Percentiles rank a stretch among this genome's conserved stretches.
phyloP scores from a whole-genome alignment of 1,284 basidiomycete genomes.

The Fomitopsis betulina region DNA sequence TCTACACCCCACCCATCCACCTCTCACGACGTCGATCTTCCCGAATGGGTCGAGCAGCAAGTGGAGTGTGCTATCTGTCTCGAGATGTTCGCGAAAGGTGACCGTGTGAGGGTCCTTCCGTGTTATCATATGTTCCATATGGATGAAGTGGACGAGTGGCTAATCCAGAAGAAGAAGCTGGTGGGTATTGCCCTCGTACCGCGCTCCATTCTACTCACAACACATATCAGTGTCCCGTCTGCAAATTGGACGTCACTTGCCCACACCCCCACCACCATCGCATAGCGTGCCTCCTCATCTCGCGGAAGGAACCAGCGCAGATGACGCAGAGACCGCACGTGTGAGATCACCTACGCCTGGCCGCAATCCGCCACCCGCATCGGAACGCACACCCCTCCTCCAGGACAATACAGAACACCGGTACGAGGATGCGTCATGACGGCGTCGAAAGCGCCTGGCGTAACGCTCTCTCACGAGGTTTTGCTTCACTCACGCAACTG shows the following conservation, averaged over 20 bases:
- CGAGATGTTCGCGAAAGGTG: conserved; percentile 78
- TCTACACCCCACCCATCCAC: conserved; percentile 16
- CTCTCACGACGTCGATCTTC: conserved; percentile 27
- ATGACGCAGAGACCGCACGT: conserved; percentile 3
- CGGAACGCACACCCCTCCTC: conserved; percentile 19
- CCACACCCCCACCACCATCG: conserved; percentile 30
- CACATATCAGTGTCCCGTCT: conserved; percentile 71
- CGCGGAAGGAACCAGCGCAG: background rate
- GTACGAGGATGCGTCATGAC: conserved; percentile 4
- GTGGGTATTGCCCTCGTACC: conserved; percentile 38
- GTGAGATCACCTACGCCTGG: background rate
- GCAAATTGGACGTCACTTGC: conserved; percentile 83
- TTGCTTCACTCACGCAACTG: background rate
- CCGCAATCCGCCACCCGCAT: background rate
- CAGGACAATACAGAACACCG: conserved; percentile 5
- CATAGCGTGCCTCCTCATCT: background rate
- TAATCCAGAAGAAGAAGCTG: conserved; percentile 85
- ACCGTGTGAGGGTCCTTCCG: conserved; percentile 83
- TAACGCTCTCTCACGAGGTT: conserved; percentile 7
- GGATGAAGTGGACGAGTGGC: conserved; percentile 85
- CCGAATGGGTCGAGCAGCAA: conserved; percentile 72
- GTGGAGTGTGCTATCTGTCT: conserved; percentile 89
- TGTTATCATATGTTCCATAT: conserved; percentile 89
- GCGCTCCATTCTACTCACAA: background rate
- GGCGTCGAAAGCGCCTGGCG: background rate